Percentiles rank a stretch among this genome's conserved stretches.
phyloP scores from a whole-genome alignment of 768 basidiomycete genomes.

The Boletus pseudopeckii region DNA sequence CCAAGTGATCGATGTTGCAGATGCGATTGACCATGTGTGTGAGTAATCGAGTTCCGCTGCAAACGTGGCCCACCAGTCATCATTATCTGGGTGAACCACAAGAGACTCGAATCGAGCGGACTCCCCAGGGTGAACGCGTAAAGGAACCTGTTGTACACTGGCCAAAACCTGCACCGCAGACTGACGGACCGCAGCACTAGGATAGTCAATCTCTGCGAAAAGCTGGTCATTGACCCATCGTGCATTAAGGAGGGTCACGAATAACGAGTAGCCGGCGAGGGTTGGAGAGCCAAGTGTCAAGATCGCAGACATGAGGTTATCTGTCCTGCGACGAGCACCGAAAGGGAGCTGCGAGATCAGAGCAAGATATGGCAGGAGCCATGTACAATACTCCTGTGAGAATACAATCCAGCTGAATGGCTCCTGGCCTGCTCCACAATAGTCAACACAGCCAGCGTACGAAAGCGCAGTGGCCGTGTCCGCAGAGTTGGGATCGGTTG shows the following conservation, averaged over 20 bases:
- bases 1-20: conserved; percentile 40
- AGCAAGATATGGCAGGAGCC: conserved; percentile 49
- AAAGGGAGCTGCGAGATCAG: conserved; percentile 50
- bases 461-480: conserved; percentile 10
- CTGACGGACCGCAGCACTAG: conserved; percentile 1
- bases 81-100: conserved; percentile 40
- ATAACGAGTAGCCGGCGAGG: conserved; percentile 44
- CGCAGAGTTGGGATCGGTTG: background rate
- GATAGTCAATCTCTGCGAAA: conserved; percentile 31
- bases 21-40: conserved; percentile 39
- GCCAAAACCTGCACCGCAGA: conserved; percentile 34
- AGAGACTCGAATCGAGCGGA: conserved; percentile 37
- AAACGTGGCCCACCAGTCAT: conserved; percentile 40
- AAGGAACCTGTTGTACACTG: conserved; percentile 41
- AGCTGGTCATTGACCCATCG: conserved; percentile 37
- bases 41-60: conserved; percentile 34
- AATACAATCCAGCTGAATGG: conserved; percentile 21
- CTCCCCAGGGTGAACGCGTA: conserved; percentile 30
- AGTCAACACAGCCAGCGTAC: background rate
- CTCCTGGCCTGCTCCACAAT: conserved; percentile 13
- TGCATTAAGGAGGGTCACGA: conserved; percentile 40
- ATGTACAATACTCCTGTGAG: conserved; percentile 38
- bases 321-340: conserved; percentile 36
- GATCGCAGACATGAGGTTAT: conserved; percentile 40
- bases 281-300: conserved; percentile 44